Base-by-base conservation (phyloP, 2,329 filamentous ascomycete species). In the Trichophyton schoenleinii region DNA sequence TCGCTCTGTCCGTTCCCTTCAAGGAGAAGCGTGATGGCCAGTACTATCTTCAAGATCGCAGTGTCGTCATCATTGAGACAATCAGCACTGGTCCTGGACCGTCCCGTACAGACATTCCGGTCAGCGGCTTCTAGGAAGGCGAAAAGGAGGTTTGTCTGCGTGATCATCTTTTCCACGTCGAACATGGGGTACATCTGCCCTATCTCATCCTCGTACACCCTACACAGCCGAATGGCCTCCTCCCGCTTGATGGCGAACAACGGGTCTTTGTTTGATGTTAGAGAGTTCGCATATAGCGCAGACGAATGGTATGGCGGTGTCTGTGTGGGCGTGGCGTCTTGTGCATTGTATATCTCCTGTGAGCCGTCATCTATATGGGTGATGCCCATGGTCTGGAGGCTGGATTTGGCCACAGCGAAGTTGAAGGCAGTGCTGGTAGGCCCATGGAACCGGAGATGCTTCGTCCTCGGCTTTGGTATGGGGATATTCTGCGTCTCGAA, bases 111-210 rank as follows among this genome's bases (percentile, higher is more conserved):
- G 1, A 84, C 83, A 3, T 79, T 80, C 42, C 83, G 76, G 31
- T 79, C 73, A 15, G 83, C 84, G 34, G 84, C 82, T 66, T 91
- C 87, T 69, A 94, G 84, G 71, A 89, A 94, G 0, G 82, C 79
- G 61, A 86, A 86, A 0, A 96, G 76, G 63, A 81, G 80, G 64
- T 82, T 85, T 5, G 86, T 85, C 70, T 95, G 88, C 4, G 79
- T 77, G 42, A 88, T 84, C 44, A 95, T 77, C 48, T 80, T 80
- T 48, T 87, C 83, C 41, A 95, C 87, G 66, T 89, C 83, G 55
- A 95, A 73, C 3, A 96, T 83, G 0, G 92, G 92, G 71, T 95
- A 96, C 89, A 96, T 95, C 68, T 92, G 83, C 49, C 89, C 89
- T 68, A 95, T 86, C 71, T 96, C 91, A 68, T 96, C 91, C 66